These are phyloP conservation scores for Quercus wislizeni DNA, from an alignment of 306 rosid species.

Conservation along the genomic window DNA sequence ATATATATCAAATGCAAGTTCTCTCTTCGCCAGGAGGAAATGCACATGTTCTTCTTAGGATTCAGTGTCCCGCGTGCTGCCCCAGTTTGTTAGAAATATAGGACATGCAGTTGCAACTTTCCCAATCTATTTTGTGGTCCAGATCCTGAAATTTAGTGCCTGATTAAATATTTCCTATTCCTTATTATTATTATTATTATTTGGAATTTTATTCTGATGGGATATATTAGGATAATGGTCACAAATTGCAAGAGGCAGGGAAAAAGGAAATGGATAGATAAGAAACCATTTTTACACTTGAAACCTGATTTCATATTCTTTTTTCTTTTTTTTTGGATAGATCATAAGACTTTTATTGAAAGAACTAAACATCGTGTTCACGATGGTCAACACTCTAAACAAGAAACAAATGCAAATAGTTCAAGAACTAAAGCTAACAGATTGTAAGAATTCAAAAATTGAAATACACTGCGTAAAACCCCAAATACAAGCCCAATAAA, in stretches of 20 bases:
- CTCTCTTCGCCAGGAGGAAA: neutral
- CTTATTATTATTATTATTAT: neutral
- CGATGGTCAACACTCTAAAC: too few species aligned
- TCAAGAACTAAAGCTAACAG: too few species aligned
- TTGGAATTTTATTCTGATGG: neutral
- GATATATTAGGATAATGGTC: neutral
- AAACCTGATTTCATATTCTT: neutral
- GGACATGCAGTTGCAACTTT: neutral
- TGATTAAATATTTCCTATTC: neutral
- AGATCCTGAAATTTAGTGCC: neutral
- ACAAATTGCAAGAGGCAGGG: neutral
- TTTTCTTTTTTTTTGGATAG: neutral
- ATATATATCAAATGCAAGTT: neutral
- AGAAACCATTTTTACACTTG: neutral
- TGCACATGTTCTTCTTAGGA: too few species aligned
- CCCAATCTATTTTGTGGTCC: neutral
- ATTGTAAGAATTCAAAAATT: too few species aligned
- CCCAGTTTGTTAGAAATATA: neutral
- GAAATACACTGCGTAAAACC: too few species aligned
- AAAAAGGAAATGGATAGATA: neutral
- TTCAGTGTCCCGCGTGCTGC: neutral
- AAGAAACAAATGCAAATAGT: too few species aligned
- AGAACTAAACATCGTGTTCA: too few species aligned
- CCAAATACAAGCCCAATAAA: too few species aligned
- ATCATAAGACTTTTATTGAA: too few species aligned